These are phyloP conservation scores for Hygrophorus pudorinus DNA, from an alignment of 768 basidiomycete species.

Conservation along the genomic window DNA sequence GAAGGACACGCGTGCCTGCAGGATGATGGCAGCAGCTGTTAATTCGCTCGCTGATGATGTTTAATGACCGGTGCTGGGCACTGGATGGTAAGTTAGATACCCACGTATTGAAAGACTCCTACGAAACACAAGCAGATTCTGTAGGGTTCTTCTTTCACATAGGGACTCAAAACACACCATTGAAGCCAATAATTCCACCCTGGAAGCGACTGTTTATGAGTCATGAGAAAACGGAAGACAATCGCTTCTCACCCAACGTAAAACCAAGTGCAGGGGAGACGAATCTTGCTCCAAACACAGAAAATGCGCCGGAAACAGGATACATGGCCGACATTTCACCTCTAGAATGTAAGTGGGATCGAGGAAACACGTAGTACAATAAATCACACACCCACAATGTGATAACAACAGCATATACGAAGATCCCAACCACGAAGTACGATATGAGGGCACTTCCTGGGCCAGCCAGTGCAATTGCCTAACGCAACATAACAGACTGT, in stretches of 20 bases:
- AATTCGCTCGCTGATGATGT: constrained; percentile 38
- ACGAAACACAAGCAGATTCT: too few relatives aligned
- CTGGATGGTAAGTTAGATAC: too few relatives aligned
- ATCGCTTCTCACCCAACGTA: constrained; percentile 32
- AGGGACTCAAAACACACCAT: too few relatives aligned
- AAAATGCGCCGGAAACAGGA: constrained; percentile 53
- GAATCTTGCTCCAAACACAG: constrained; percentile 46
- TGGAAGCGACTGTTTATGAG: too few relatives aligned
- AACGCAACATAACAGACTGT: not conserved
- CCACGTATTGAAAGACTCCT: too few relatives aligned
- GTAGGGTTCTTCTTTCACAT: too few relatives aligned
- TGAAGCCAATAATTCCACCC: too few relatives aligned
- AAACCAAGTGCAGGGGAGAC: constrained; percentile 53
- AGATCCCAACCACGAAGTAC: constrained; percentile 47
- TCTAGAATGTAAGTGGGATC: constrained; percentile 16
- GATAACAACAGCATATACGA: constrained; percentile 53
- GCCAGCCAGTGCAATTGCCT: constrained; percentile 48
- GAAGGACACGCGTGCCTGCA: constrained; percentile 22
- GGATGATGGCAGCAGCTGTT: constrained; percentile 45
- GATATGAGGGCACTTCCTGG: constrained; percentile 54
- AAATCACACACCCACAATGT: constrained; percentile 29
- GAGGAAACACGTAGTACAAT: too few relatives aligned
- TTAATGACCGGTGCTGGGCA: constrained; percentile 9
- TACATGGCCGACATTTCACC: constrained; percentile 62
- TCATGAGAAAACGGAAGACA: constrained; percentile 12